Evolutionary conservation across 768 basidiomycete genomes (phyloP), one percentile per base, ranked within the genome.

Genomic region (Lentinula boryana): DNA sequence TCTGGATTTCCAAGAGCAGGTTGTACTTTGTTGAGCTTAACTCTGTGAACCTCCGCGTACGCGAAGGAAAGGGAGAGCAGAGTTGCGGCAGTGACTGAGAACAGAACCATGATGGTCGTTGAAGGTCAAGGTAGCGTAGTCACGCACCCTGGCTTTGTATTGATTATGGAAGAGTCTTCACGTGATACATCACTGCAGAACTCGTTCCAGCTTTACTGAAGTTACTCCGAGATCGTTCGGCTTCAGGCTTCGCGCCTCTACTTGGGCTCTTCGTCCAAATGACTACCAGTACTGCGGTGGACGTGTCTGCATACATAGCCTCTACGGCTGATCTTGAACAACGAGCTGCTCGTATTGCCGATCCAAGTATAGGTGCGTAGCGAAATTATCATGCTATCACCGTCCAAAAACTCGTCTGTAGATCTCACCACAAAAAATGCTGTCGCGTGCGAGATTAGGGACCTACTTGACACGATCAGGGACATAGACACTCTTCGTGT

Each of bases 1-100:
- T 80, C 70, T 21, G 89, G 85, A 61, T 87, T 86, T 68, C 78
- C 81, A 13, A 76, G 72, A n/a, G 77, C 78, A 44, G 80, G 77
- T 16, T 88, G 81, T 1, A 96, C 70, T 78, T 97, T 97, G 75
- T 93, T 84, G 33, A 98, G 86, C 74, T 94, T 95, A 72, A 97
- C 84, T 70, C 84, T 94, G 82, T 88, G 88, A 1, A 93, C 78
- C 63, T 73, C 77, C 18, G 80, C 80, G 63, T 78, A 78, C 68
- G 80, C 76, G 76, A 76, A 81, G 69, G 81, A 79, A 59, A 82
- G 70, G 64, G 82, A 72, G 49, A 81, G 79, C 56, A 82, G 70
- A 64, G 82, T 72, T 48, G 72, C 72, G 60, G 81, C 66, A 61
- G 78, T 65, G 13, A 58, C 38, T 23, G 68, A 44, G 15, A 69